Percentiles rank a stretch among this genome's conserved stretches.
Evolutionary conservation across 305 asterid species (phyloP).

Genomic region (Fraxinus greggii): DNA sequence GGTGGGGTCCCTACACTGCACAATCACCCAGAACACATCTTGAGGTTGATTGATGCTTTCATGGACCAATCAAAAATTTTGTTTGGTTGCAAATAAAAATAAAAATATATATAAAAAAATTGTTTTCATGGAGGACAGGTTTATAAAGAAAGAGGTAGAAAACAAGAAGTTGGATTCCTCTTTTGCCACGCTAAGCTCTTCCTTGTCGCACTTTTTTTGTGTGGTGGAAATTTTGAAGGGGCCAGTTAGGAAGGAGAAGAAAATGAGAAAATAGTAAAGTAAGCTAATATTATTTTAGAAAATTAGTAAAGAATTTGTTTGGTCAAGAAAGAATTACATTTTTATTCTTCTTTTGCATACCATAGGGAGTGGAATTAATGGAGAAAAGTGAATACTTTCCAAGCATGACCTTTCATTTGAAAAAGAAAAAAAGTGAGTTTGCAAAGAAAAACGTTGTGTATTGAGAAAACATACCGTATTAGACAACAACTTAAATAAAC

Average conservation of each 20-base stretch:
- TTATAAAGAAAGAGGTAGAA: neutral
- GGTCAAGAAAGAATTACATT: neutral
- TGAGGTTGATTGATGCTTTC: neutral
- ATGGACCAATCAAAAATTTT: neutral
- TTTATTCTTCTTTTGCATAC: neutral
- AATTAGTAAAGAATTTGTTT: neutral
- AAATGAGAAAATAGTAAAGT: neutral
- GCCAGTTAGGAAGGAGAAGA: neutral
- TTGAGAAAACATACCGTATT: neutral
- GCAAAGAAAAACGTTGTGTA: neutral
- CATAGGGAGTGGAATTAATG: neutral
- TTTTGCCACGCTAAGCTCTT: neutral
- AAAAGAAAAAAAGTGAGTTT: neutral
- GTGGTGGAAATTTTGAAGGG: neutral
- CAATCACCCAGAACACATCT: neutral
- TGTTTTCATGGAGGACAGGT: neutral
- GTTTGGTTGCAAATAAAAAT: neutral
- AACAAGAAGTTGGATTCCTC: neutral
- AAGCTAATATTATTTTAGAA: neutral
- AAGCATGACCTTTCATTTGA: neutral
- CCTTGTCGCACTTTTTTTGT: neutral
- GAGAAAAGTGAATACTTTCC: neutral
- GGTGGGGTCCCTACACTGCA: neutral
- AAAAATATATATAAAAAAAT: neutral
- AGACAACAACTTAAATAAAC: neutral